Evolutionary conservation across 2,329 filamentous ascomycete species (phyloP), one percentile per base, ranked within the genome.

Genomic region (Fusarium algeriense): DNA sequence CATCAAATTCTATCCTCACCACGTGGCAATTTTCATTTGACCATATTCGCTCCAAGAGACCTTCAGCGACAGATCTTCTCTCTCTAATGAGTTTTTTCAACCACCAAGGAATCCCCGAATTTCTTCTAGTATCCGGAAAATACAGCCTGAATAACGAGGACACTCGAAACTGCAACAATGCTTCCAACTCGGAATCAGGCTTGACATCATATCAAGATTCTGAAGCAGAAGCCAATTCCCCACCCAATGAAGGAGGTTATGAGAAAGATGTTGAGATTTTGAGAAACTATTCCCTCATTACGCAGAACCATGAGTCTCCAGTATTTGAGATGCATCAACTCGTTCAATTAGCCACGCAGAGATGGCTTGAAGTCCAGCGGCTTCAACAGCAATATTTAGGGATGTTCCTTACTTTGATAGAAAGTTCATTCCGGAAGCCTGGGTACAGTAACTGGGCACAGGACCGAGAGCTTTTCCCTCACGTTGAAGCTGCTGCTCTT

Each of bases 21-120:
- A 64, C 55, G 14, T 67, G 64, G 64, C 49, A 64, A 30, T 34
- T 49, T 15, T 56, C 56, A 3, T 57, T 67, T 23, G 49, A 64
- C 13, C 60, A 67, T 4, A 40, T 64, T 13, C 44, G 40, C 6
- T n/a, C 17, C 4, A 52, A 50, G 26, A 50, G 35, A 35, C 40
- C 49, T 38, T 60, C 60, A 3, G 64, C 64, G 17, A 41, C 50
- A 4, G 38, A 57, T 12, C 34, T 67, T 7, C 23, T 67, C 17
- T 60, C 55, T 12, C 43, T 64, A 1, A 64, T 67, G 64, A 60
- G 55, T 30, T 67, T 64, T 6, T 53, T 64, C 14, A 52, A 56
- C 13, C 32, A 15, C 3, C 32, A 60, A n/a, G 34, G 48, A 5
- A 60, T 56, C 5, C 49, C 54, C 9, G 23, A 34, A 6, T 64